phyloP scores from a whole-genome alignment of 2,329 filamentous ascomycete genomes.

The Pezicula radicicola region DNA sequence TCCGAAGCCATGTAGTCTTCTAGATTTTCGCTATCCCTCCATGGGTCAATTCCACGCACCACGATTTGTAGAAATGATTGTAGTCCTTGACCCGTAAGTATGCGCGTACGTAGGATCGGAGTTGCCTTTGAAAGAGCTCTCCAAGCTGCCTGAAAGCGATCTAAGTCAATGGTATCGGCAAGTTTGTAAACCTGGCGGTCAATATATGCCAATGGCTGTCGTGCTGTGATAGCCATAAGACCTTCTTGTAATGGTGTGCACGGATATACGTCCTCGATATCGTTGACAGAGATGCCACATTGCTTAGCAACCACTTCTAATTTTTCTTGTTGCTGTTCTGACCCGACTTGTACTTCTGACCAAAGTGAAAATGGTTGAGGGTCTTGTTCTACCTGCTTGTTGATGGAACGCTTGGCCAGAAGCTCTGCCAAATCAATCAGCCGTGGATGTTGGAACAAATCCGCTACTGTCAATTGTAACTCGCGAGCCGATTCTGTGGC shows the following conservation, averaged over 20 bases:
- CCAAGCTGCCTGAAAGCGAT: conserved; percentile 21
- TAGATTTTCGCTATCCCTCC: not conserved
- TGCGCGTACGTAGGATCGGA: not conserved
- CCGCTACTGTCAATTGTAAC: conserved; percentile 34
- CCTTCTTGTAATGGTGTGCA: conserved; percentile 8
- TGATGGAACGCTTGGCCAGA: not conserved
- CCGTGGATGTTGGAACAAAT: conserved; percentile 33
- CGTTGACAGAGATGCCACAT: conserved; percentile 31
- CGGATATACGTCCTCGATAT: conserved; percentile 6
- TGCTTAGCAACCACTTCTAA: not conserved
- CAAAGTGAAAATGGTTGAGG: conserved; percentile 1
- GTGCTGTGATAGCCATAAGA: conserved; percentile 53
- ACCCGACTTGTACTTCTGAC: not conserved
- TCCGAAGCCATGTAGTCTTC: not conserved
- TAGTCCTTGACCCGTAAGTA: not conserved
- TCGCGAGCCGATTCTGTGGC: conserved; percentile 21
- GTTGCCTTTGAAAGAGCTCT: not conserved
- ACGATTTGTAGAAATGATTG: conserved; percentile 1
- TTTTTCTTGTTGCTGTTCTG: not conserved
- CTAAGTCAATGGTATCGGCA: conserved; percentile 8
- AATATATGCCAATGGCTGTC: conserved; percentile 28
- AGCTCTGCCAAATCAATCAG: conserved; percentile 2
- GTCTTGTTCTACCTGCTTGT: not conserved
- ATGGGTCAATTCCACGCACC: not conserved
- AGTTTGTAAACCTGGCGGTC: conserved; percentile 17